phyloP scores from a whole-genome alignment of 2,329 filamentous ascomycete genomes.

The Aspergillus viridinutans region DNA sequence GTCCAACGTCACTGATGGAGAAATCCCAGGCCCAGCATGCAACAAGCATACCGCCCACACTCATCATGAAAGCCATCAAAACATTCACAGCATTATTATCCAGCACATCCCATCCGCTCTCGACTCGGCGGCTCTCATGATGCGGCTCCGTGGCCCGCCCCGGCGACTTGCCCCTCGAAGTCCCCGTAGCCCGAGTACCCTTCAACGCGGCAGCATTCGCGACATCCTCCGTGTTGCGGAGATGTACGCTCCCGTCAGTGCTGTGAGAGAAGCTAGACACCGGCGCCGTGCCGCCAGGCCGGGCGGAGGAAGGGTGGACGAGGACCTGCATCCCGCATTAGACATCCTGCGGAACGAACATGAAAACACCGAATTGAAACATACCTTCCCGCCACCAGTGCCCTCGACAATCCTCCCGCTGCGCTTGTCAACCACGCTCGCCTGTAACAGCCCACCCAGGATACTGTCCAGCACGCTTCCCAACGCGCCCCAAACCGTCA shows the following conservation, averaged over 20 bases:
- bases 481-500: slow-evolving; percentile 69
- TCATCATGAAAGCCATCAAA: slow-evolving; percentile 81
- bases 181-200: slow-evolving; percentile 14
- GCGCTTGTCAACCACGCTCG: slow-evolving; percentile 76
- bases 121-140: slow-evolving; percentile 59
- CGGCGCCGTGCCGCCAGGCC: slow-evolving; percentile 14
- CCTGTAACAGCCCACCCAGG: slow-evolving; percentile 78
- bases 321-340: slow-evolving; percentile 26
- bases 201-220: slow-evolving; percentile 26
- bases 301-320: slow-evolving; percentile 31
- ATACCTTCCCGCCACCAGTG: slow-evolving; percentile 62
- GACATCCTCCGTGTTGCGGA: slow-evolving; percentile 25
- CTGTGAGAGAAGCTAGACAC: slow-evolving; percentile 3
- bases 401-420: slow-evolving; percentile 88
- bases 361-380: slow-evolving; percentile 17
- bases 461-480: slow-evolving; percentile 86
- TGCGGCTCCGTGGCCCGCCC: slow-evolving; percentile 21
- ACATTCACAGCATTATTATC: slow-evolving; percentile 97
- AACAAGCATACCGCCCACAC: slow-evolving; percentile 67
- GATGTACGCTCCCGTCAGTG: slow-evolving; percentile 18
- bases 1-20: slow-evolving; percentile 6
- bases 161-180: slow-evolving; percentile 11
- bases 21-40: slow-evolving; percentile 33
- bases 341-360: not conserved
- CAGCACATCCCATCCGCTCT: slow-evolving; percentile 68